Evolutionary conservation across 2,329 filamentous ascomycete genomes (phyloP).

Genomic region (Sarocladiaceae sp.): DNA sequence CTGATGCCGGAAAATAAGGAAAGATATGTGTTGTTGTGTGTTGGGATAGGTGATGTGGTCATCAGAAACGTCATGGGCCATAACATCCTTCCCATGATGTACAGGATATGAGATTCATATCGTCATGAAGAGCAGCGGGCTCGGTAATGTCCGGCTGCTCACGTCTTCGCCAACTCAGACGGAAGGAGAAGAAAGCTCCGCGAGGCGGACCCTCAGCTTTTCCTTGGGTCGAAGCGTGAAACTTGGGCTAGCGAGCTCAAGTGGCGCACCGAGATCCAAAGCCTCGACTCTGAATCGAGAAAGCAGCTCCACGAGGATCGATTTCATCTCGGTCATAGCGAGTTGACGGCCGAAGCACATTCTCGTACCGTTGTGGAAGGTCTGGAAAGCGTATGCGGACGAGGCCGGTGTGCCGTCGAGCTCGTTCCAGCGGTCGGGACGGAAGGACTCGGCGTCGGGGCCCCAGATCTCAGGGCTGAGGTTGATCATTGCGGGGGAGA

Average conservation of each 20-base stretch:
- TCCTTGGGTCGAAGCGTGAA: constrained; percentile 17
- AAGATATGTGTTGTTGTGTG: too few relatives aligned
- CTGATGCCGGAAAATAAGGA: too few relatives aligned
- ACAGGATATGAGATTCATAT: constrained; percentile 2
- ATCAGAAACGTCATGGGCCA: background rate
- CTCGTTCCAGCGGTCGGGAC: constrained; percentile 34
- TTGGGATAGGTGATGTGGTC: background rate
- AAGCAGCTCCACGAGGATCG: constrained; percentile 27
- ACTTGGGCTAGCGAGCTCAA: constrained; percentile 13
- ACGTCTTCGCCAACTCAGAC: background rate
- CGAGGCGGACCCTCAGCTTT: constrained; percentile 10
- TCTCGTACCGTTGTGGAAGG: constrained; percentile 32
- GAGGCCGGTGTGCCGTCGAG: constrained; percentile 17
- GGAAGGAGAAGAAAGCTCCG: constrained; percentile 13
- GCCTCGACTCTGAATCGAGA: constrained; percentile 24
- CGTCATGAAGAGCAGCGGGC: background rate
- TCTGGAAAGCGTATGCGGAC: constrained; percentile 27
- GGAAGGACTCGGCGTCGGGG: constrained; percentile 25
- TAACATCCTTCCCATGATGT: background rate
- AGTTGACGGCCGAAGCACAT: constrained; percentile 33
- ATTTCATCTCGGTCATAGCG: constrained; percentile 33
- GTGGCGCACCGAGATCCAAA: background rate
- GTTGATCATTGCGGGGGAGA: constrained; percentile 31
- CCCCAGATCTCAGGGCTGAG: constrained; percentile 34
- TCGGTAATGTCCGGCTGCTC: background rate